A percentile compares a stretch with the other conserved stretches of the same genome.
phyloP scores from a whole-genome alignment of 257 asterid species.

The Ballota nigra region DNA sequence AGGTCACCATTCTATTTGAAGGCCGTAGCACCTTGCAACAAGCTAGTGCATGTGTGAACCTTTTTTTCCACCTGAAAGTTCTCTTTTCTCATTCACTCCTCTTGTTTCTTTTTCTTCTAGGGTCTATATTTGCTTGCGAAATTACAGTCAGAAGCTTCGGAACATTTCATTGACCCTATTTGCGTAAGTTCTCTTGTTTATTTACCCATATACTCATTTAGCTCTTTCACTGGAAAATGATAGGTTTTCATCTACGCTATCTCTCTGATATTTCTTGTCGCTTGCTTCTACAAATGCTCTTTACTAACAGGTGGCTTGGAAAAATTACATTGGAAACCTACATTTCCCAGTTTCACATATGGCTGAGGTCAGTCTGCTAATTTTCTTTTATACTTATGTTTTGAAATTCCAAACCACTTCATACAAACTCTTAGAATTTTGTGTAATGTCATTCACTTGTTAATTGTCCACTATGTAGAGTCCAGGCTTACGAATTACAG shows the following conservation, averaged over 20 bases:
- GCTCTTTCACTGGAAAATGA: background rate
- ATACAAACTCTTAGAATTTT: background rate
- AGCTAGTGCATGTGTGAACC: background rate
- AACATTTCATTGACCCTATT: conserved; percentile 72
- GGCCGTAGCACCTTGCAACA: conserved; percentile 8
- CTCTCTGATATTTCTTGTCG: conserved; percentile 15
- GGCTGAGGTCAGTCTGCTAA: conserved; percentile 67
- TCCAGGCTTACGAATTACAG: background rate
- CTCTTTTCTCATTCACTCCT: conserved; percentile 27
- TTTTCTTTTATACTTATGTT: background rate
- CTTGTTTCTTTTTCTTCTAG: conserved; percentile 33
- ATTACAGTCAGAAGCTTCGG: conserved; percentile 79
- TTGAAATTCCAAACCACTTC: background rate
- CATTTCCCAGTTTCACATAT: conserved; percentile 90
- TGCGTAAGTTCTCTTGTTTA: conserved; percentile 57
- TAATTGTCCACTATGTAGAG: background rate
- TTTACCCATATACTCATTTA: background rate
- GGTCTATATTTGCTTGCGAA: conserved; percentile 72
- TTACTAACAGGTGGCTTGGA: conserved; percentile 78
- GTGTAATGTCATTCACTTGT: background rate
- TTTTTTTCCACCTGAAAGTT: background rate
- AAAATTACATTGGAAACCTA: conserved; percentile 84
- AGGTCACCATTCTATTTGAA: background rate
- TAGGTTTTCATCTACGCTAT: conserved; percentile 16
- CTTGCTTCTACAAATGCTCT: conserved; percentile 32